Conservation (phyloP, 228 moss, liverwort and hornwort genomes). For the Sphagnum fallax region DNA sequence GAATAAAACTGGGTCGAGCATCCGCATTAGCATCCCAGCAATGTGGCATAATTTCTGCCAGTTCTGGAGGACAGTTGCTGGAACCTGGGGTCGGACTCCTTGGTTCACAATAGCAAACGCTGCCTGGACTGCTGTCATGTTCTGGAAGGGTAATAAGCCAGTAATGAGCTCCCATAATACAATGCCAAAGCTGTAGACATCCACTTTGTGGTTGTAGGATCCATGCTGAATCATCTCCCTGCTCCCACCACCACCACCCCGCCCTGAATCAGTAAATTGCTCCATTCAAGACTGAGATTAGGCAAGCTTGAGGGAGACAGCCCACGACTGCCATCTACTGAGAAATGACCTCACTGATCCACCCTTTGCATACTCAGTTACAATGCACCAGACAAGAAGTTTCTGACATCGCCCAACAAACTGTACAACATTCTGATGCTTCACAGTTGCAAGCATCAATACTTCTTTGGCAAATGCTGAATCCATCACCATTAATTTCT, state of each 20-base stretch:
- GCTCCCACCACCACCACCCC: constrained; percentile 1
- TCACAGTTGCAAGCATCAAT: constrained; percentile 91
- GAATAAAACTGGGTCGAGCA: constrained; percentile 33
- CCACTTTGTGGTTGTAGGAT: no score
- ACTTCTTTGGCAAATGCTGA: constrained; percentile 95
- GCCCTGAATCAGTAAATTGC: neutral
- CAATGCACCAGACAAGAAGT: constrained; percentile 99
- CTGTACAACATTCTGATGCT: constrained; percentile 94
- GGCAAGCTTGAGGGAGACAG: constrained; percentile 89
- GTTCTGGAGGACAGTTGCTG: constrained; percentile 40
- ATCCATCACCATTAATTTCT: constrained; percentile 82
- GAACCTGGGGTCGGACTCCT: constrained; percentile 39
- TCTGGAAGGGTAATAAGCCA: constrained; percentile 18
- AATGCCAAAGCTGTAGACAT: no score
- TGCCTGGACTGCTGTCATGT: constrained; percentile 14
- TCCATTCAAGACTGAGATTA: no score
- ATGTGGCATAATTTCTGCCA: constrained; percentile 49
- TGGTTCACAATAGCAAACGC: constrained; percentile 49
- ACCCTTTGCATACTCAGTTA: constrained; percentile 93
- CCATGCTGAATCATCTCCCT: constrained; percentile 27
- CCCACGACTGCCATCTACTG: constrained; percentile 74
- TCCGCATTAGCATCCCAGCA: constrained; percentile 56
- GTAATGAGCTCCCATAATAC: no score
- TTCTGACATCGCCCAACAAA: constrained; percentile 96
- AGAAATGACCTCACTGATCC: constrained; percentile 95